phyloP scores from a whole-genome alignment of 1,284 basidiomycete genomes.

The Erythrobasidium hasegawianum region DNA sequence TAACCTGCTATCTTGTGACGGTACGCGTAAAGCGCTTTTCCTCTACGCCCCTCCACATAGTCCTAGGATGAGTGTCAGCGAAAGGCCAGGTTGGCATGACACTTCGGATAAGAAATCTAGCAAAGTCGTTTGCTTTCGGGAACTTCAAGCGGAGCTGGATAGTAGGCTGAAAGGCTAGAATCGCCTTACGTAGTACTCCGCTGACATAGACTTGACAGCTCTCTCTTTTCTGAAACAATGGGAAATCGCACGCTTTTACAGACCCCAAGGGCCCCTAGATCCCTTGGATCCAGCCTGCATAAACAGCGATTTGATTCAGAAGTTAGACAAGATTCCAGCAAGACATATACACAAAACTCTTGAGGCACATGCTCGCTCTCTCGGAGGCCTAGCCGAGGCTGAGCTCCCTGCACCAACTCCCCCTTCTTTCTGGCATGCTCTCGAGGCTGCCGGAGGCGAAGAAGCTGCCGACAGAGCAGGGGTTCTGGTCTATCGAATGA shows the following conservation, averaged over 20 bases:
- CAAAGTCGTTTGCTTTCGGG: neutral
- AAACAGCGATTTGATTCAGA: neutral
- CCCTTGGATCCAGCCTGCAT: neutral
- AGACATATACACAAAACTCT: neutral
- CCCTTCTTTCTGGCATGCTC: neutral
- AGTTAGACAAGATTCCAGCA: neutral
- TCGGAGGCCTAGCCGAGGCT: neutral
- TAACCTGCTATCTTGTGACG: too few relatives aligned
- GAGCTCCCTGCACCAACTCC: neutral
- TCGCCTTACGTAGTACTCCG: neutral
- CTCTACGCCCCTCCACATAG: too few relatives aligned
- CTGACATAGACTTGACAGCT: neutral
- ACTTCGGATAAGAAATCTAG: neutral
- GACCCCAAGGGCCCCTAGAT: conserved; percentile 4
- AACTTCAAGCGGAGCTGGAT: neutral
- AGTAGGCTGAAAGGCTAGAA: neutral
- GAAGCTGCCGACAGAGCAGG: neutral
- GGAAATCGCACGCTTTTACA: conserved; percentile 1
- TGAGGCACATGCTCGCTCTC: neutral
- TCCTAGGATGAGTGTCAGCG: too few relatives aligned
- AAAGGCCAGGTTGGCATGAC: too few relatives aligned
- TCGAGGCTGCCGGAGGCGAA: conserved; percentile 8
- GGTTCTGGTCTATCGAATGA: conserved; percentile 1
- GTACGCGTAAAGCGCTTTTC: too few relatives aligned
- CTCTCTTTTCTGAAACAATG: conserved; percentile 10